Percentiles rank a stretch among this genome's conserved stretches.
These are phyloP conservation scores for Cladophialophora yegresii DNA, from an alignment of 2,329 filamentous ascomycete genomes.

Conservation along the genomic window DNA sequence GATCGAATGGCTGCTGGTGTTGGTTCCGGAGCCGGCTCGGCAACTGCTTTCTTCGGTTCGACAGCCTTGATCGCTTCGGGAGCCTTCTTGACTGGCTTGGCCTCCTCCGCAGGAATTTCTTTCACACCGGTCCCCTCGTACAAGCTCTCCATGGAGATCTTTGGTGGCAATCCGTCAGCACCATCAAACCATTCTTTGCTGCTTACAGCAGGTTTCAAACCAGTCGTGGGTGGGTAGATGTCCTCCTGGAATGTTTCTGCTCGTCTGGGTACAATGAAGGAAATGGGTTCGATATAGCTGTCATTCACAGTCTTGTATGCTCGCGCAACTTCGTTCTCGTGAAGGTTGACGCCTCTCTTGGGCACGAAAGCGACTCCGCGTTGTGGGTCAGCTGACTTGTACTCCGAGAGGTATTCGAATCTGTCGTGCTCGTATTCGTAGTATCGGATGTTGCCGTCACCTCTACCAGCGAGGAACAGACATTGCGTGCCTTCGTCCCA, in stretches of 20 bases:
- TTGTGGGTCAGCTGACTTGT: slow-evolving; percentile 95
- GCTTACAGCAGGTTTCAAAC: slow-evolving; percentile 76
- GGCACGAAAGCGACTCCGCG: slow-evolving; percentile 92
- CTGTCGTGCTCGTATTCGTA: slow-evolving; percentile 99
- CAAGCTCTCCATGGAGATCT: slow-evolving; percentile 89
- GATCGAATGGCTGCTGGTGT: slow-evolving; percentile 45
- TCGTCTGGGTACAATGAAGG: slow-evolving; percentile 91
- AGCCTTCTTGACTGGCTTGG: slow-evolving; percentile 47
- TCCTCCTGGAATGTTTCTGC: slow-evolving; percentile 96
- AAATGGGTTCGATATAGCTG: slow-evolving; percentile 89
- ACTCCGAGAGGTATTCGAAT: slow-evolving; percentile 94
- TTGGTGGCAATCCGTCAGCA: slow-evolving; percentile 79
- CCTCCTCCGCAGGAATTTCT: slow-evolving; percentile 68
- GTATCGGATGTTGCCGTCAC: slow-evolving; percentile 98
- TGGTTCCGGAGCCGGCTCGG: slow-evolving; percentile 38
- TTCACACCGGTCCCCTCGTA: slow-evolving; percentile 81
- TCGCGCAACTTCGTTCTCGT: slow-evolving; percentile 94
- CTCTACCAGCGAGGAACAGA: slow-evolving; percentile 94
- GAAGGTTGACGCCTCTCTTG: slow-evolving; percentile 91
- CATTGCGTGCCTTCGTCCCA: slow-evolving; percentile 98
- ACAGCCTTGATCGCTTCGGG: slow-evolving; percentile 51
- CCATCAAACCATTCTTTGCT: slow-evolving; percentile 82
- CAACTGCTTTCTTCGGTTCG: slow-evolving; percentile 52
- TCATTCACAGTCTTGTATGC: slow-evolving; percentile 98
- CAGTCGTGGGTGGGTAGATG: slow-evolving; percentile 85